Conservation (phyloP, 148 eudicot species). For the Nepenthes gracilis region DNA sequence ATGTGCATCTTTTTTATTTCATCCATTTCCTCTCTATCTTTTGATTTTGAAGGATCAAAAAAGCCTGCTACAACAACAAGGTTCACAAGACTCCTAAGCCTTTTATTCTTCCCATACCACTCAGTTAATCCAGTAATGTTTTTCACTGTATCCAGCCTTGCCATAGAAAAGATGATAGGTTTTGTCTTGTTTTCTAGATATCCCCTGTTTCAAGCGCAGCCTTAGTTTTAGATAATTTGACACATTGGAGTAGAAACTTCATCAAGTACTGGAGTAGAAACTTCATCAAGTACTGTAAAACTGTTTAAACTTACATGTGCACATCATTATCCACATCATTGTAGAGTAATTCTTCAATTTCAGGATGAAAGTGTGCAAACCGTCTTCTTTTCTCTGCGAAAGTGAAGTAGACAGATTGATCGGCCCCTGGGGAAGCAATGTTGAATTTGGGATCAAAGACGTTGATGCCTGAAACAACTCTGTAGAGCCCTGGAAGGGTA, state of each 20-base stretch:
- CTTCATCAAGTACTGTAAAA: not conserved
- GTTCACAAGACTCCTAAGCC: slow-evolving; percentile 66
- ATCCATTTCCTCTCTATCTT: slow-evolving; percentile 88
- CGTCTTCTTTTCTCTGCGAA: slow-evolving; percentile 49
- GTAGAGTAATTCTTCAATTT: slow-evolving; percentile 64
- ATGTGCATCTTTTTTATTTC: slow-evolving; percentile 80
- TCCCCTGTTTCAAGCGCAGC: slow-evolving; percentile 41
- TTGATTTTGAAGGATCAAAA: slow-evolving; percentile 82
- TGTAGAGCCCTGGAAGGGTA: slow-evolving; percentile 74
- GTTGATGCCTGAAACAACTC: slow-evolving; percentile 83
- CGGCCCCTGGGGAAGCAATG: slow-evolving; percentile 95
- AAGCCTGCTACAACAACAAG: slow-evolving; percentile 82
- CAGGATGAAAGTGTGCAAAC: slow-evolving; percentile 52
- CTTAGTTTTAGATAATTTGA: not conserved
- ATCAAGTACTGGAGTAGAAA: not conserved
- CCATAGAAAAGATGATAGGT: slow-evolving; percentile 92
- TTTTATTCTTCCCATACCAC: slow-evolving; percentile 82
- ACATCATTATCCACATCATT: slow-evolving; percentile 57
- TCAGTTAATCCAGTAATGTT: slow-evolving; percentile 75
- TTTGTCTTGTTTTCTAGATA: slow-evolving; percentile 62
- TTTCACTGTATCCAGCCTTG: slow-evolving; percentile 87
- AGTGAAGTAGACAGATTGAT: slow-evolving; percentile 81
- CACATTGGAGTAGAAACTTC: not conserved
- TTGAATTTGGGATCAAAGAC: slow-evolving; percentile 94
- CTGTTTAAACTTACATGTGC: slow-evolving; percentile 50